These are phyloP conservation scores for Colletotrichum echinochloae DNA, from an alignment of 2,329 filamentous ascomycete genomes.

Conservation along the genomic window DNA sequence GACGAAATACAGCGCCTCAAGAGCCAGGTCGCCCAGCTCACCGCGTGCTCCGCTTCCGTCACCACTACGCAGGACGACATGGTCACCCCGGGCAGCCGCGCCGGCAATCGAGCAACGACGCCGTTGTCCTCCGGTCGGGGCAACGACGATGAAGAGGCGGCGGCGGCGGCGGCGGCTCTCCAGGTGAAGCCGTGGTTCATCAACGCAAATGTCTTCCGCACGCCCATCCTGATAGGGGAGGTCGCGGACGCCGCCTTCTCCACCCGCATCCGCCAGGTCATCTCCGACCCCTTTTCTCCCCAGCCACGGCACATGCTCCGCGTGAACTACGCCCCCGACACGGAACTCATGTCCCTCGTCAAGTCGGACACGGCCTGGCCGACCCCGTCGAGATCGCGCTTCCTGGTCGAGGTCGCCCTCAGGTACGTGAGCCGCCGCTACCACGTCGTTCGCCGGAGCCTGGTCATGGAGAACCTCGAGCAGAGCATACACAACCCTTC, in stretches of 20 bases:
- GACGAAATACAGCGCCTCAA: constrained; percentile 51
- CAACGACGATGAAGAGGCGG: constrained; percentile 11
- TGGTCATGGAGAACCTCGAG: constrained; percentile 52
- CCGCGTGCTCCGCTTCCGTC: not conserved
- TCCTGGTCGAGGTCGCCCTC: constrained; percentile 55
- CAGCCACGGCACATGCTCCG: constrained; percentile 49
- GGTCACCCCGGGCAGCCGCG: not conserved
- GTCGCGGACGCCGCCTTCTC: constrained; percentile 52
- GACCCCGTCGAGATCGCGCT: constrained; percentile 50
- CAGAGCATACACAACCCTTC: constrained; percentile 51
- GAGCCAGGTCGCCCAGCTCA: constrained; percentile 24
- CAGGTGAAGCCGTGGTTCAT: constrained; percentile 49
- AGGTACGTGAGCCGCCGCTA: constrained; percentile 54
- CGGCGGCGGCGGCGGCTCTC: constrained; percentile 20
- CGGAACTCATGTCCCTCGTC: constrained; percentile 45
- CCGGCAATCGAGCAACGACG: constrained; percentile 14
- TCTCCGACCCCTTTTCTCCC: constrained; percentile 44
- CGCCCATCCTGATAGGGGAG: constrained; percentile 50
- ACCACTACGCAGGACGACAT: not conserved
- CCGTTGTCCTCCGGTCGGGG: constrained; percentile 20
- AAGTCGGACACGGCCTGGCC: constrained; percentile 53
- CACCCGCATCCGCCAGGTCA: constrained; percentile 51
- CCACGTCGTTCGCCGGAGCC: constrained; percentile 55
- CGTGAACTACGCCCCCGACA: constrained; percentile 49
- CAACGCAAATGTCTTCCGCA: constrained; percentile 48